Percentiles rank a stretch among this genome's conserved stretches.
Evolutionary conservation across 768 basidiomycete genomes (phyloP).

Genomic region (Mrakia hoshinonis): DNA sequence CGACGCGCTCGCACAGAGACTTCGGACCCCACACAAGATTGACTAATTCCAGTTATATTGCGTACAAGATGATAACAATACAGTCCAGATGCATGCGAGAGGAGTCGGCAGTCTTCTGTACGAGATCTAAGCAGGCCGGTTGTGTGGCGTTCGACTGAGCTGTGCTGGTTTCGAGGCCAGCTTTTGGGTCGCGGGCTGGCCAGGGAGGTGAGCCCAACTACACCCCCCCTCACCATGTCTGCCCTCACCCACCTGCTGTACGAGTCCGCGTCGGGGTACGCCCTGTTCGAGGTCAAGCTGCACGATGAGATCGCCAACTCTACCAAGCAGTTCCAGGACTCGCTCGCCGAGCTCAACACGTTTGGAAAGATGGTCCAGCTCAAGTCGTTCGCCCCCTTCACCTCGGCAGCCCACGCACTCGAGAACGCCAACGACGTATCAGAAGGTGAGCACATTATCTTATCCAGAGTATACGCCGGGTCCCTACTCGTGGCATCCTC

Average conservation of each 20-base stretch:
- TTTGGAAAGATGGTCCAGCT: conserved; percentile 90
- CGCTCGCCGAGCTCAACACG: conserved; percentile 65
- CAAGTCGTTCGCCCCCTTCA: conserved; percentile 90
- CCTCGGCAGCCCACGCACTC: conserved; percentile 88
- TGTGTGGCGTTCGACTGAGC: too few species aligned
- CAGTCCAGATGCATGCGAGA: too few species aligned
- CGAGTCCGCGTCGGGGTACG: conserved; percentile 48
- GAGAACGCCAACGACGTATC: conserved; percentile 92
- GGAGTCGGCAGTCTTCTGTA: too few species aligned
- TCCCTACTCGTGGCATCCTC: too few species aligned
- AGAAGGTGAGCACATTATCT: conserved; percentile 55
- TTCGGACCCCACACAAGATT: too few species aligned
- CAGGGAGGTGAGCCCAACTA: neutral
- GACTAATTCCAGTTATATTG: too few species aligned
- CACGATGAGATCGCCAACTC: conserved; percentile 69
- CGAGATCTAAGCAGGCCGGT: too few species aligned
- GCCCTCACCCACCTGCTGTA: conserved; percentile 53
- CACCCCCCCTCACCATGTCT: conserved; percentile 12
- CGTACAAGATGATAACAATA: too few species aligned
- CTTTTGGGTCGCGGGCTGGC: too few species aligned
- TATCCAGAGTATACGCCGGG: neutral
- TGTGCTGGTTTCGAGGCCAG: too few species aligned
- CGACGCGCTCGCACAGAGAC: too few species aligned
- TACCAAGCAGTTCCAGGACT: conserved; percentile 30
- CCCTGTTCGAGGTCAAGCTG: conserved; percentile 31